Base-by-base conservation (phyloP, 1,139 yeast genomes). In the Martiniozyma asiatica region DNA sequence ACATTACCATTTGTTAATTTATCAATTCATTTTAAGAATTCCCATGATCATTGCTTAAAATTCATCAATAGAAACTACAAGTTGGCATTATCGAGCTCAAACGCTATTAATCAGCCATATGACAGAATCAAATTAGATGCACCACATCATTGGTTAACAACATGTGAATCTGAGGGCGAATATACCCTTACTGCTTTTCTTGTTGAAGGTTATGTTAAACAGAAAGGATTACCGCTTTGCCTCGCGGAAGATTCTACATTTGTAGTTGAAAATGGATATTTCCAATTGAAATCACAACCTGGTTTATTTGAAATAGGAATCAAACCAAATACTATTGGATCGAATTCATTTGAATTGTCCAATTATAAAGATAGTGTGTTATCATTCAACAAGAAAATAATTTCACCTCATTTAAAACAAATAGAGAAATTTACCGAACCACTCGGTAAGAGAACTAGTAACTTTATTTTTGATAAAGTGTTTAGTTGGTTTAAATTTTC, bases 121-220 rank as follows among this genome's bases (percentile, higher is more conserved):
- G 58, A 65, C 12, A 65, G 75, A 5, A 53, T 73, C 11, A 79
- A 72, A 25, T 38, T 81, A 18, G 77, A 78, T 36, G 61, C 60
- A 10, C 94, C 94, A 0, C 50, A 62, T 5, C 56, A 75, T 8
- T 81, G 94, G 94, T 57, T 73, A 8, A 66, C 68, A 1, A 61
- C 63, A 19, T 67, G 73, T 2, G 55, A 63, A 19, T 49, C 65
- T 4, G 32, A 34, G 7, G 77, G 69, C 1, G 50, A 53, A 2
- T 73, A 68, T 39, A 59, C 61, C 27, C 58, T 78, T 37, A 58
- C 60, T 31, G 59, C 60, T 38, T 57, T 76, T 11, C 47, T 79
- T 9, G 56, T 87, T 12, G 92, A 87, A 50, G 94, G 94, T 0
- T 73, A 68, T 53, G 77, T 80, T 1, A 53, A 58, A 33, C 75